A percentile compares a stretch with the other conserved stretches of the same genome.
These are phyloP conservation scores for Ensete ventricosum DNA, from an alignment of 176 grass and related monocot genomes.

Conservation along the genomic window DNA sequence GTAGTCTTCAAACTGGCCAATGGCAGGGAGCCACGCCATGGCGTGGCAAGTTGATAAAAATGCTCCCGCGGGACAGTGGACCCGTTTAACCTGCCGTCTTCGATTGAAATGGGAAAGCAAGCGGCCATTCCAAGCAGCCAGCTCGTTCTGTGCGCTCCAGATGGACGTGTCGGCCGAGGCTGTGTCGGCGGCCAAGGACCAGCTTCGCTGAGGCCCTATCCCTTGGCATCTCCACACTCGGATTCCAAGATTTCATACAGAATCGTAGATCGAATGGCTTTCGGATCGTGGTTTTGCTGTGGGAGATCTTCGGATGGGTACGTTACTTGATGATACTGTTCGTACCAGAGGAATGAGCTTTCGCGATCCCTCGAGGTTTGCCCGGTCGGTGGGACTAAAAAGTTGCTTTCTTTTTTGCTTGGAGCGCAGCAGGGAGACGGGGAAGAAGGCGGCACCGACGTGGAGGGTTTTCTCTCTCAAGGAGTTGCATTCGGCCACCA, in stretches of 20 bases:
- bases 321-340: background rate
- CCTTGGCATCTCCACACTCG: no score
- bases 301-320: background rate
- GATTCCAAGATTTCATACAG: no score
- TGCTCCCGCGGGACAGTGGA: background rate
- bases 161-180: background rate
- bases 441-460: constrained; percentile 45
- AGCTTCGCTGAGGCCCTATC: background rate
- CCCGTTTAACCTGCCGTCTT: background rate
- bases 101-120: background rate
- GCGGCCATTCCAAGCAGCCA: background rate
- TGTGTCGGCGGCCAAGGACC: background rate
- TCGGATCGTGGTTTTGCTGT: constrained; percentile 1
- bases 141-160: background rate
- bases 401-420: constrained; percentile 2
- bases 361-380: background rate
- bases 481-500: constrained; percentile 70
- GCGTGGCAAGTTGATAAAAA: background rate
- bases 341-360: background rate
- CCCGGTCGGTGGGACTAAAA: background rate
- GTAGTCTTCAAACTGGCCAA: background rate
- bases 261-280: background rate
- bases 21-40: background rate
- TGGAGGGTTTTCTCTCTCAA: constrained; percentile 83
- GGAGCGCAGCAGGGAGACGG: constrained; percentile 36